Evolutionary conservation across 306 rosid genomes (phyloP).

Genomic region (Dryas alaskensis): DNA sequence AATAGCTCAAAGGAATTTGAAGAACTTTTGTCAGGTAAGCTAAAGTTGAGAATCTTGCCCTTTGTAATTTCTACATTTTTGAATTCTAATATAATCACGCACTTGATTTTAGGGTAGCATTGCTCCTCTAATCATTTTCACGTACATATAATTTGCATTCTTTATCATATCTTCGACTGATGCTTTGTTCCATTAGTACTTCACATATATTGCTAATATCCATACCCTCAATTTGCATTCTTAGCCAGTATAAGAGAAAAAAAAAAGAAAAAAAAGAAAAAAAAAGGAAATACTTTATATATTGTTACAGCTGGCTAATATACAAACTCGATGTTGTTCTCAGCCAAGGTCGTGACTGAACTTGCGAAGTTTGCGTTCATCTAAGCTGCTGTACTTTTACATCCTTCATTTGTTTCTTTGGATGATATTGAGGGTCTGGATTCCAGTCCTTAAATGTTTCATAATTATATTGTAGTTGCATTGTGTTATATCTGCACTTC

Average conservation of each 20-base stretch:
- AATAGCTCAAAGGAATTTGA: conserved; percentile 73
- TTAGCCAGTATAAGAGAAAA: too few relatives aligned
- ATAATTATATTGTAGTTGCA: too few relatives aligned
- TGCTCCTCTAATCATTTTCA: fast-evolving
- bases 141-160: too few relatives aligned
- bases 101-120: not conserved
- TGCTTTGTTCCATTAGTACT: too few relatives aligned
- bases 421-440: conserved; percentile 59
- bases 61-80: too few relatives aligned
- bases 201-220: too few relatives aligned
- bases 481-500: not conserved
- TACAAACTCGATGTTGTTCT: conserved; percentile 6
- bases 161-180: too few relatives aligned
- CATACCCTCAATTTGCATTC: too few relatives aligned
- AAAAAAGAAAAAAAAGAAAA: too few relatives aligned
- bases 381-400: conserved; percentile 54
- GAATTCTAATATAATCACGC: too few relatives aligned
- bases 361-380: conserved; percentile 40
- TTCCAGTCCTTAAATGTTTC: conserved; percentile 5
- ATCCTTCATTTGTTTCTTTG: conserved; percentile 57
- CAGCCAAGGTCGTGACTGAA: conserved; percentile 62
- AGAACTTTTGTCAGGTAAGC: conserved; percentile 66
- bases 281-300: conserved; percentile 12
- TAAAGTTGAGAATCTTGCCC: not conserved
- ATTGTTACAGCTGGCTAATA: too few relatives aligned